Conservation (phyloP, 2,329 filamentous ascomycete genomes). For the Fusarium sp. region DNA sequence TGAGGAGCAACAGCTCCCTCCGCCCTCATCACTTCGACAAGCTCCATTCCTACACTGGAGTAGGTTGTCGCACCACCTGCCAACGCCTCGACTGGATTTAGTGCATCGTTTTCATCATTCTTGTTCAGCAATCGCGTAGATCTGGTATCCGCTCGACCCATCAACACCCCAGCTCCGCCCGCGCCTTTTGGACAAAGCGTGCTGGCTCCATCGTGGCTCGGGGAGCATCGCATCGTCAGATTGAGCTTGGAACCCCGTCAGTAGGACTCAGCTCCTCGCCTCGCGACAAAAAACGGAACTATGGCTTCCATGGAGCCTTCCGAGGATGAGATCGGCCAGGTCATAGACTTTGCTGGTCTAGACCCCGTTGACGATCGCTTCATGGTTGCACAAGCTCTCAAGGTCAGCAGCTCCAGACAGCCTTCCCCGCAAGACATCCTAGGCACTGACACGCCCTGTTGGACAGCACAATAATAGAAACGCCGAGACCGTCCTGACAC, state of each 20-base stretch:
- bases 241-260: slow-evolving; percentile 1
- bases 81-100: not conserved
- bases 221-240: slow-evolving; percentile 20
- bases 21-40: slow-evolving; percentile 24
- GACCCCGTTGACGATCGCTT: slow-evolving; percentile 51
- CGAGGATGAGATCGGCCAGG: slow-evolving; percentile 52
- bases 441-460: slow-evolving; percentile 18
- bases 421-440: not conserved
- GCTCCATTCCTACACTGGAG: slow-evolving; percentile 25
- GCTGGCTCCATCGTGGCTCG: slow-evolving; percentile 12
- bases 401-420: slow-evolving; percentile 45
- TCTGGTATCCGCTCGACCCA: not conserved
- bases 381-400: slow-evolving; percentile 57
- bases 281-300: slow-evolving; percentile 8
- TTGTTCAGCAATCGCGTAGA: not conserved
- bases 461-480: slow-evolving; percentile 57
- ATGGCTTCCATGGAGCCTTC: slow-evolving; percentile 53
- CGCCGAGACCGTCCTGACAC: slow-evolving; percentile 61
- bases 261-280: not conserved
- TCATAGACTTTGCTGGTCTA: slow-evolving; percentile 58
- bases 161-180: not conserved
- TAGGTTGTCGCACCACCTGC: not conserved
- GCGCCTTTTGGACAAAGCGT: slow-evolving; percentile 4
- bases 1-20: slow-evolving; percentile 13
- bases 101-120: slow-evolving; percentile 2